Base-by-base conservation (phyloP, 164 flowering plant species). In the Magnolia officinalis region DNA sequence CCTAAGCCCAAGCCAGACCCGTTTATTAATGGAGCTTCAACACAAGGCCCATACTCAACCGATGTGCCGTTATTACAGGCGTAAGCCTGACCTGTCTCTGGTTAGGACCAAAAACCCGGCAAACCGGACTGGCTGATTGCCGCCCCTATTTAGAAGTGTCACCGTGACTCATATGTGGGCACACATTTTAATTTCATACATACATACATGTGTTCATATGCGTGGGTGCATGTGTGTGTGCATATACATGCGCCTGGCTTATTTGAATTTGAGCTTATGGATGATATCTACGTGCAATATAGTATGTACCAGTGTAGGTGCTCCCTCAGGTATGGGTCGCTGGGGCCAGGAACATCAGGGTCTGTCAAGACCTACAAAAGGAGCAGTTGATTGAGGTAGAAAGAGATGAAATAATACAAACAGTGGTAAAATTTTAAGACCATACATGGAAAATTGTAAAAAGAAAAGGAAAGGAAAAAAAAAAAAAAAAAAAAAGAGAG, bases 341-440 rank as follows among this genome's bases (percentile, higher is more conserved):
- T 94, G 45, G 97, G 96, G 70, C 95, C 94, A 73, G 96, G 96
- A 82, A 88, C 95, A 90, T 94, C 98, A 26, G 96, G 97, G 81
- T 94, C 98, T 79, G 93, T 92, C 96, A 94, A 88, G 23, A 94
- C 80, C 98, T 93, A 86, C 74, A 79, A 52, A 73, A 1, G 71
- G 5, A 68, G 31, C 5, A 29, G 49, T 68, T 13, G 9, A 14
- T 9, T 31, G 18, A 29, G 11, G 49, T 68, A 19, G 71, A 37
- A 68, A 68, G 21, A 68, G 14, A 73, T 37, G 50, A 14, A 45
- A 65, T 4, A 21, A 49, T 1, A 49, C 1, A 50, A 21, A 74
- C 45, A 55, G 61, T 13, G 11, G 10, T 55, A 55, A 55, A 55
- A 55, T 11, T 9, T 9, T 55, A 11, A 55, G 18, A 55, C 18